Percentiles rank a stretch among this genome's conserved stretches.
Evolutionary conservation across 176 grass and related monocot species (phyloP).

Genomic region (Aegilops umbellulata): DNA sequence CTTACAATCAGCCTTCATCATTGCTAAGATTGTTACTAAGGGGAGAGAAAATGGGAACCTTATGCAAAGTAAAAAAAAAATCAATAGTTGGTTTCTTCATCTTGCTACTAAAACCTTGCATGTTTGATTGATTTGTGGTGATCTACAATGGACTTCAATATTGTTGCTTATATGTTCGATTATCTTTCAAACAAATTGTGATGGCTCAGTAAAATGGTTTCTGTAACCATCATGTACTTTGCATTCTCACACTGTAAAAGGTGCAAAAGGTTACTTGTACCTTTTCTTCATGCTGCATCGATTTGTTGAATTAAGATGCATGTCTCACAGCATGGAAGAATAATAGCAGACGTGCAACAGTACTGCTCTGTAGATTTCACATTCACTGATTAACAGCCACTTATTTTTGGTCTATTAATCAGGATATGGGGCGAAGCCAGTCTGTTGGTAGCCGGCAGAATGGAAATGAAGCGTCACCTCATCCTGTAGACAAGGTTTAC

Average conservation of each 20-base stretch:
- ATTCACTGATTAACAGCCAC: neutral
- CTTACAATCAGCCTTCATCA: neutral
- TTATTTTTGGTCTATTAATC: constrained; percentile 5
- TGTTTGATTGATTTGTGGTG: neutral
- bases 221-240: no score
- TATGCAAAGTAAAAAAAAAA: neutral
- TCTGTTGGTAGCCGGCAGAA: constrained; percentile 47
- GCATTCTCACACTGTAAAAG: no score
- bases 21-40: neutral
- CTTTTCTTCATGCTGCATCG: neutral
- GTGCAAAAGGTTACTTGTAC: neutral
- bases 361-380: neutral
- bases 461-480: constrained; percentile 36
- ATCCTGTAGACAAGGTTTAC: constrained; percentile 49
- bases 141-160: neutral
- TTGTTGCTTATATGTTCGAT: neutral
- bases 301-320: neutral
- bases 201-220: neutral
- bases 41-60: neutral
- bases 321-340: neutral
- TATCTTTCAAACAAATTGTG: neutral
- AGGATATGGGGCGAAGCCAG: constrained; percentile 63
- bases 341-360: neutral
- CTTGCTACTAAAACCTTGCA: neutral
- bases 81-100: neutral